A percentile compares a stretch with the other conserved stretches of the same genome.
Evolutionary conservation across 768 basidiomycete species (phyloP).

Genomic region (Mycena epipterygia): DNA sequence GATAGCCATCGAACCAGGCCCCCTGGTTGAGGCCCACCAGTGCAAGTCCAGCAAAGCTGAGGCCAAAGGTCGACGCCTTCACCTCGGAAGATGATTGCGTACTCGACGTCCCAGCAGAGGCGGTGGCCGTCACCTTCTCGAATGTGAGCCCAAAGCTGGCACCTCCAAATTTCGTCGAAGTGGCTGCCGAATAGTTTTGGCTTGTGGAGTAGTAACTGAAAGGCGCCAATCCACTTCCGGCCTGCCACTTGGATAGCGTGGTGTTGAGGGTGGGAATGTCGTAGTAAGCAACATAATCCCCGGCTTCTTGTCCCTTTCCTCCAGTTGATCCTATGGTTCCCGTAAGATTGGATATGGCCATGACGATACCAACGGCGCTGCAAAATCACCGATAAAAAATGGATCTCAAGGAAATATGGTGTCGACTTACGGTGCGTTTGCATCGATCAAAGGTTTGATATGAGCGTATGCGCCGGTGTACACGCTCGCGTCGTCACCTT

Average conservation of each 20-base stretch:
- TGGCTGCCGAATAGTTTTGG: too few relatives aligned
- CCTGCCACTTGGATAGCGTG: not conserved
- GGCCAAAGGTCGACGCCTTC: not conserved
- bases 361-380: not conserved
- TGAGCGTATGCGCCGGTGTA: not conserved
- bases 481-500: not conserved
- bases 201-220: not conserved
- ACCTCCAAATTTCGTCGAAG: not conserved
- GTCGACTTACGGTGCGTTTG: not conserved
- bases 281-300: not conserved
- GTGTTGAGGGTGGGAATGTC: not conserved
- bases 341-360: not conserved
- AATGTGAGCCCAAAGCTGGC: not conserved
- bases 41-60: not conserved
- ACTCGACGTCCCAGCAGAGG: not conserved
- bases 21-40: not conserved
- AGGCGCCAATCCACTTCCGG: not conserved
- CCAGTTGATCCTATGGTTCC: not conserved
- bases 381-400: not conserved
- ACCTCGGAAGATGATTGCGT: not conserved
- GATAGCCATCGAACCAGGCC: not conserved
- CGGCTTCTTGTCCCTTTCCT: too few relatives aligned
- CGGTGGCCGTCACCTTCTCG: not conserved
- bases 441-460: not conserved
- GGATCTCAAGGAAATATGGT: not conserved